Conservation (phyloP, 805 yeast genomes). For the Barnettozyma siamensis region DNA sequence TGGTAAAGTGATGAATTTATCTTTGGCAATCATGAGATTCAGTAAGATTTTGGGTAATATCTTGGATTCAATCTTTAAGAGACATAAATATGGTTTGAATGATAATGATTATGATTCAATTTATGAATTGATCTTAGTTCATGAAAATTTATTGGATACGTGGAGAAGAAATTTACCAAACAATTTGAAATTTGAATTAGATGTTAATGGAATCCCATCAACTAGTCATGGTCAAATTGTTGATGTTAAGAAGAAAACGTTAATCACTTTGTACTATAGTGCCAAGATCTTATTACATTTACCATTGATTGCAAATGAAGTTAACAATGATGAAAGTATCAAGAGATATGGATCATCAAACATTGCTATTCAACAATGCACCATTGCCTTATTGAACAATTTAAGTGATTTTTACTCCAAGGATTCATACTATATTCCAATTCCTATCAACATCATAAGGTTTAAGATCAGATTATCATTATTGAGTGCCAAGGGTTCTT, state of each 20-base stretch:
- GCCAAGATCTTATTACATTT: constrained; percentile 60
- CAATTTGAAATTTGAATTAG: constrained; percentile 57
- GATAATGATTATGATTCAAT: constrained; percentile 14
- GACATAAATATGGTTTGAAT: constrained; percentile 29
- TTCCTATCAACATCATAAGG: constrained; percentile 59
- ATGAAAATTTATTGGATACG: constrained; percentile 66
- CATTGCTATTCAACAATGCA: constrained; percentile 63
- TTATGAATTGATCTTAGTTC: constrained; percentile 31
- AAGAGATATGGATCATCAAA: constrained; percentile 47
- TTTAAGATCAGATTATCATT: constrained; percentile 59
- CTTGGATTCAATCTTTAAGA: constrained; percentile 62
- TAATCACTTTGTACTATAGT: constrained; percentile 54
- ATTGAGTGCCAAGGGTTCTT: constrained; percentile 65
- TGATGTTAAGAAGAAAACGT: constrained; percentile 39
- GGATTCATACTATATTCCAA: constrained; percentile 44
- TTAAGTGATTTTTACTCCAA: constrained; percentile 37
- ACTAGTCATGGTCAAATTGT: constrained; percentile 27
- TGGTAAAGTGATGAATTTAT: constrained; percentile 62
- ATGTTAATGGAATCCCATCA: constrained; percentile 46
- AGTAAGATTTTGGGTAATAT: constrained; percentile 70
- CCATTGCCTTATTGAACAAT: constrained; percentile 52
- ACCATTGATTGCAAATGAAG: constrained; percentile 46
- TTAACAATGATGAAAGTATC: constrained; percentile 15
- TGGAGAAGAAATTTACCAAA: constrained; percentile 73
- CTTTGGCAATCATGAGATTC: constrained; percentile 61